Conservation (phyloP, 176 grass and related monocot species). For the Tillandsia fasciculata region DNA sequence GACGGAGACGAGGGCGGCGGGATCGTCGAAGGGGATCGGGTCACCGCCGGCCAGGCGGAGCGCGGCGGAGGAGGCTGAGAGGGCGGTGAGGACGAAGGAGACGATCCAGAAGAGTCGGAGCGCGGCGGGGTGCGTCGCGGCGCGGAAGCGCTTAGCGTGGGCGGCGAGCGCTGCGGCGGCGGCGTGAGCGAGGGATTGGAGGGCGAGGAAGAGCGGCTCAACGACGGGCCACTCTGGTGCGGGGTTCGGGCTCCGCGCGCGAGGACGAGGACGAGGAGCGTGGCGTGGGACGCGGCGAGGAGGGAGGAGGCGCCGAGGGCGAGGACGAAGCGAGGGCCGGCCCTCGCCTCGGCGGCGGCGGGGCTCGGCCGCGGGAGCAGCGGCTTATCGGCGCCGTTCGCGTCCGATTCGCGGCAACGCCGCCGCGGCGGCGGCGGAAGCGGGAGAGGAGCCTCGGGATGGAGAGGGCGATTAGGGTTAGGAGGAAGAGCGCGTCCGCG, state of each 20-base stretch:
- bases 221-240: slow-evolving; percentile 1
- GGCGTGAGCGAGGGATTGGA: slow-evolving; percentile 52
- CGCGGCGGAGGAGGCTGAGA: slow-evolving; percentile 38
- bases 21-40: slow-evolving; percentile 33
- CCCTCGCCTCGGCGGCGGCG: not conserved
- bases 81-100: slow-evolving; percentile 32
- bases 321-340: slow-evolving; percentile 30
- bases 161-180: slow-evolving; percentile 36
- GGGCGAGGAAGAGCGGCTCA: slow-evolving; percentile 48
- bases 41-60: slow-evolving; percentile 29
- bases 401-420: not conserved
- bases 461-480: slow-evolving; percentile 20
- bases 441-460: slow-evolving; percentile 18
- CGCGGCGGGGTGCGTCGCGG: slow-evolving; percentile 40
- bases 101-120: slow-evolving; percentile 69
- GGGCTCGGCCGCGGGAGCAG: slow-evolving; percentile 22
- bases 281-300: slow-evolving; percentile 43
- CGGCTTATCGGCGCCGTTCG: slow-evolving; percentile 35
- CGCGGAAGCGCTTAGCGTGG: slow-evolving; percentile 47
- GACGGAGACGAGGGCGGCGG: slow-evolving; percentile 36
- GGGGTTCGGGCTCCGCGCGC: not conserved
- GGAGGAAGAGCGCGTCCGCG: slow-evolving; percentile 39
- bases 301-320: slow-evolving; percentile 30
- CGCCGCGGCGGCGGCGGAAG: not conserved
- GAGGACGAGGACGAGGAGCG: slow-evolving; percentile 23